Evolutionary conservation across 208 protist species (phyloP).

Genomic region (Leishmania aethiopica): DNA sequence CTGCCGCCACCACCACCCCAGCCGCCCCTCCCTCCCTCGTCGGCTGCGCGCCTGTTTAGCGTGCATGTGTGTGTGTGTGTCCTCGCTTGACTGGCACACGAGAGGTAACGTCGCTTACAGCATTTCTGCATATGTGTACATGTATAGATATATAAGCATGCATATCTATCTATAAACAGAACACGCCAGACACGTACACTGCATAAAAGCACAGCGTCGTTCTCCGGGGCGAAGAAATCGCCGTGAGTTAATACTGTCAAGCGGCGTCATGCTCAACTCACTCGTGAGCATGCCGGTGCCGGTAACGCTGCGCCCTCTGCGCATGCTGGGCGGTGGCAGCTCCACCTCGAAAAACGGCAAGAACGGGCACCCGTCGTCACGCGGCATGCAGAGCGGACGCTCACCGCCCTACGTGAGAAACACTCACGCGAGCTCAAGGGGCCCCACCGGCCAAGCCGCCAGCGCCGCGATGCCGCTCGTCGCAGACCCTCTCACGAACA

Average conservation of each 20-base stretch:
- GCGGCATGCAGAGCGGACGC: neutral
- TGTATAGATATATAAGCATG: no score
- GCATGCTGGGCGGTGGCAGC: slow-evolving; percentile 22
- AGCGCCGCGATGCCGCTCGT: neutral
- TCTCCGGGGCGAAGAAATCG: neutral
- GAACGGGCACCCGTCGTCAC: neutral
- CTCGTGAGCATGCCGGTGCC: slow-evolving; percentile 12
- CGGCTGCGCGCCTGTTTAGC: neutral
- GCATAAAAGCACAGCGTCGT: neutral
- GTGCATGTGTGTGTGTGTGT: neutral
- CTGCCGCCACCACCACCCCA: neutral
- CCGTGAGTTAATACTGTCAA: neutral
- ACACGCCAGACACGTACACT: neutral
- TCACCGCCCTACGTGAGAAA: neutral
- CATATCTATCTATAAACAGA: no score
- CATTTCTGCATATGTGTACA: no score
- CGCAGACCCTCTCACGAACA: neutral
- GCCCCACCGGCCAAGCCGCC: neutral
- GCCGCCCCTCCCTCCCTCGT: neutral
- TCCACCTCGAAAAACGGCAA: slow-evolving; percentile 9
- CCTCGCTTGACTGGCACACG: neutral
- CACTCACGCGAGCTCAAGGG: neutral
- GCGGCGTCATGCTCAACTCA: slow-evolving; percentile 14
- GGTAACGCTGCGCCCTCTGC: slow-evolving; percentile 17
- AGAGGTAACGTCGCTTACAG: neutral